phyloP scores from a whole-genome alignment of 1,139 yeast genomes.

The Kodamaea sp. region DNA sequence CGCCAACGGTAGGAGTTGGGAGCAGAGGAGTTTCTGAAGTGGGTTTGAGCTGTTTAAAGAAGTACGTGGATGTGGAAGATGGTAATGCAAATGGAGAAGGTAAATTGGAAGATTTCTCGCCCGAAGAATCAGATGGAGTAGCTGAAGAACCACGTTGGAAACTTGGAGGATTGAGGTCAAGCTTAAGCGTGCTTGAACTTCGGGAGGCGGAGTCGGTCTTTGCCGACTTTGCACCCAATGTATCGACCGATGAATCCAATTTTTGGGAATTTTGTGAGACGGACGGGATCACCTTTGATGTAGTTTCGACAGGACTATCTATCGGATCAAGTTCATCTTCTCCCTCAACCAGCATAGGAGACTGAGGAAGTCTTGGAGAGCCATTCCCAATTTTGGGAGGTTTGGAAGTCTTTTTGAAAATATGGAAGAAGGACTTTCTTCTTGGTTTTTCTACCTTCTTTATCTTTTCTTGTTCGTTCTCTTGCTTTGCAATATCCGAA shows the following conservation, averaged over 20 bases:
- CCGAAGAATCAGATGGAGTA: neutral
- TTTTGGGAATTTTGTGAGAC: neutral
- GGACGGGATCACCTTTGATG: neutral
- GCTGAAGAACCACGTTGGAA: neutral
- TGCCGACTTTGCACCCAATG: neutral
- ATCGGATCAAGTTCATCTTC: constrained; percentile 3
- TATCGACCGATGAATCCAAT: neutral
- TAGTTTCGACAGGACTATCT: neutral
- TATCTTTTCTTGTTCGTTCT: constrained; percentile 5
- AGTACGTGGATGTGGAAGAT: constrained; percentile 44
- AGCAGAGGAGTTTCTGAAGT: constrained; percentile 6
- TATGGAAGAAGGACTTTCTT: constrained; percentile 25
- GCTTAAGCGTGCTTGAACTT: constrained; percentile 1
- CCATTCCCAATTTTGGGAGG: constrained; percentile 4
- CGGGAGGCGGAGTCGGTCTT: neutral
- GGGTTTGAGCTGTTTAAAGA: constrained; percentile 30
- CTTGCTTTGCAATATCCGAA: constrained; percentile 16
- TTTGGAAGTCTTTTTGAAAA: constrained; percentile 25
- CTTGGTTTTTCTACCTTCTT: constrained; percentile 11
- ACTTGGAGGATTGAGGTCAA: constrained; percentile 1
- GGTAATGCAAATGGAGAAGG: constrained; percentile 50
- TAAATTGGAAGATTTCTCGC: constrained; percentile 16
- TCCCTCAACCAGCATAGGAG: constrained; percentile 14
- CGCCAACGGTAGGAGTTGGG: constrained; percentile 4
- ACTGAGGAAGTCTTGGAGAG: constrained; percentile 20